These are phyloP conservation scores for Solanum okadae DNA, from an alignment of 257 asterid species.

Conservation along the genomic window DNA sequence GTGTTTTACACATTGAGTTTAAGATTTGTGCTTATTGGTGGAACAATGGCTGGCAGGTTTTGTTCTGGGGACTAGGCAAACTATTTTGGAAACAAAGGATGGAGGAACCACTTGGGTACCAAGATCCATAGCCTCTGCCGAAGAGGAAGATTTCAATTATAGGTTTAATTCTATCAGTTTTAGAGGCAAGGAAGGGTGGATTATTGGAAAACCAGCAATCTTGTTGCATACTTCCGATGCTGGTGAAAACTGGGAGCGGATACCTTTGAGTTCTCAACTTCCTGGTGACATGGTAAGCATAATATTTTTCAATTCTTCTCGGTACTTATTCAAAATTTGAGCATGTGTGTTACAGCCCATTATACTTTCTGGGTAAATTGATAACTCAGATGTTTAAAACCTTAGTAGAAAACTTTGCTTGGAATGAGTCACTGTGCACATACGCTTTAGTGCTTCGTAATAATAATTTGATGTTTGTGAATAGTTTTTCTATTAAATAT, in stretches of 20 bases:
- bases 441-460: background rate
- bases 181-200: slow-evolving; percentile 96
- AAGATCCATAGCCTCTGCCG: slow-evolving; percentile 85
- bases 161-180: slow-evolving; percentile 89
- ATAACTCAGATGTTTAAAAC: background rate
- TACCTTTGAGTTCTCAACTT: slow-evolving; percentile 86
- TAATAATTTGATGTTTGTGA: background rate
- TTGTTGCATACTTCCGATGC: slow-evolving; percentile 77
- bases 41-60: slow-evolving; percentile 40
- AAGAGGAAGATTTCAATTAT: slow-evolving; percentile 93
- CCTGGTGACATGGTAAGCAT: slow-evolving; percentile 85
- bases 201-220: slow-evolving; percentile 89
- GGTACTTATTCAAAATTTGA: background rate
- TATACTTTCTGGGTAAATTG: background rate
- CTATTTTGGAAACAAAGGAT: slow-evolving; percentile 89
- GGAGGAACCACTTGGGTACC: slow-evolving; percentile 82
- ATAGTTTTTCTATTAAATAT: background rate
- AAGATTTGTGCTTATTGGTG: background rate
- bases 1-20: background rate
- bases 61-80: slow-evolving; percentile 81
- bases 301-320: background rate
- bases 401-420: background rate
- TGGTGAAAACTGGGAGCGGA: slow-evolving; percentile 76
- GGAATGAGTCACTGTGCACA: background rate
- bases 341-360: background rate